Conservation (phyloP, 2,329 filamentous ascomycete genomes). For the Talaromyces sp. region DNA sequence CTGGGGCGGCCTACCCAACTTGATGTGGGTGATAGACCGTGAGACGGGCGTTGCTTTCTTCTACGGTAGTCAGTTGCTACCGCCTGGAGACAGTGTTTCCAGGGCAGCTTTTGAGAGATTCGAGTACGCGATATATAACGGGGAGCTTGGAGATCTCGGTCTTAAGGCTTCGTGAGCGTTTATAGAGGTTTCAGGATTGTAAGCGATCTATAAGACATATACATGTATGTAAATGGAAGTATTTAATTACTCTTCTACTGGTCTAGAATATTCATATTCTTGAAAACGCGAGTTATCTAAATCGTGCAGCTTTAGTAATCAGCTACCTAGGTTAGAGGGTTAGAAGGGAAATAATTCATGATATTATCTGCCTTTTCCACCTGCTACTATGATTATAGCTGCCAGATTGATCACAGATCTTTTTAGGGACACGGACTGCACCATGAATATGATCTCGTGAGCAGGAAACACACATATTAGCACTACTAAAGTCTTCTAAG, state of each 20-base stretch:
- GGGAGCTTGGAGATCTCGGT: slow-evolving; percentile 8
- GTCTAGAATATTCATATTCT: too few relatives aligned
- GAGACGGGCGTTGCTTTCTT: slow-evolving; percentile 7
- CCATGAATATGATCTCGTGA: background rate
- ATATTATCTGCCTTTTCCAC: background rate
- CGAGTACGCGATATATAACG: slow-evolving; percentile 13
- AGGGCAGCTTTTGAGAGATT: slow-evolving; percentile 8
- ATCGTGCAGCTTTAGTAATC: too few relatives aligned
- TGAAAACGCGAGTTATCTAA: too few relatives aligned
- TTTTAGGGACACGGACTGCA: background rate
- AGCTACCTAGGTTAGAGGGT: too few relatives aligned
- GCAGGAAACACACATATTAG: background rate
- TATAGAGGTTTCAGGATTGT: background rate
- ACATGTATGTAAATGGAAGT: background rate
- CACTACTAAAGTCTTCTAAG: background rate
- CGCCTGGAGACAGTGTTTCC: background rate
- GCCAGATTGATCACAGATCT: background rate
- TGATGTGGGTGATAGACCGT: slow-evolving; percentile 11
- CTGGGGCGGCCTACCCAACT: slow-evolving; percentile 10
- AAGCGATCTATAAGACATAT: background rate
- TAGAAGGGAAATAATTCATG: background rate
- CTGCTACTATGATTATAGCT: background rate
- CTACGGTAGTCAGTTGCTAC: slow-evolving; percentile 5
- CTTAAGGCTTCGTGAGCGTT: background rate
- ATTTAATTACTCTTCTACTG: too few relatives aligned